Percentiles rank a stretch among this genome's conserved stretches.
These are phyloP conservation scores for Stephania yunnanensis DNA, from an alignment of 164 flowering plant species.

Conservation along the genomic window DNA sequence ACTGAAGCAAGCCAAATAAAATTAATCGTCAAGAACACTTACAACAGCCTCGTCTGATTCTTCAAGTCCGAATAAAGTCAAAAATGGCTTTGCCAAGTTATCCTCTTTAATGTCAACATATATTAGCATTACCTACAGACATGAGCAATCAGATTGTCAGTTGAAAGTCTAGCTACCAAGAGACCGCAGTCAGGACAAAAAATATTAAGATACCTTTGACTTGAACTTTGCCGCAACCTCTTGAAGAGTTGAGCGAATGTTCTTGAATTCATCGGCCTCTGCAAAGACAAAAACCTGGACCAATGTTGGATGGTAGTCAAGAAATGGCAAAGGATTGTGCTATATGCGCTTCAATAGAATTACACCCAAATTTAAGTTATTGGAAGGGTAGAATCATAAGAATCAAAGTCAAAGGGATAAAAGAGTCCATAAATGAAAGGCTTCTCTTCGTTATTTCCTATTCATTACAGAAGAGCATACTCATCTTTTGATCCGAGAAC, in stretches of 20 bases:
- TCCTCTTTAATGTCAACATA: constrained; percentile 67
- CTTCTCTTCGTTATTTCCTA: neutral
- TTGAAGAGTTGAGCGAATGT: constrained; percentile 54
- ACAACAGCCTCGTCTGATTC: constrained; percentile 64
- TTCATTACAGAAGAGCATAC: neutral
- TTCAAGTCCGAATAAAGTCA: constrained; percentile 81
- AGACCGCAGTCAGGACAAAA: constrained; percentile 1
- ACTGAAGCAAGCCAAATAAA: neutral
- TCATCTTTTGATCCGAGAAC: neutral
- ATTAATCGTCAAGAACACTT: constrained; percentile 21
- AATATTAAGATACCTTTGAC: constrained; percentile 48
- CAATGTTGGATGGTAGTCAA: constrained; percentile 2
- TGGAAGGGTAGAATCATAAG: neutral
- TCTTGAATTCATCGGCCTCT: constrained; percentile 49
- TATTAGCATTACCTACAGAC: constrained; percentile 67
- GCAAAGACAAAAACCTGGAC: constrained; percentile 73
- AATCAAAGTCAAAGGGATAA: neutral
- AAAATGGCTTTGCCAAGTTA: constrained; percentile 86
- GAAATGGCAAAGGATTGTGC: neutral
- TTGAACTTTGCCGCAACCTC: constrained; percentile 76
- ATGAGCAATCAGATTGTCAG: constrained; percentile 1
- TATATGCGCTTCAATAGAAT: neutral
- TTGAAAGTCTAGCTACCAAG: constrained; percentile 3
- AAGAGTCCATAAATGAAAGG: neutral
- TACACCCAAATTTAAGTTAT: neutral